Conservation (phyloP, 257 asterid genomes). For the Echium plantagineum region DNA sequence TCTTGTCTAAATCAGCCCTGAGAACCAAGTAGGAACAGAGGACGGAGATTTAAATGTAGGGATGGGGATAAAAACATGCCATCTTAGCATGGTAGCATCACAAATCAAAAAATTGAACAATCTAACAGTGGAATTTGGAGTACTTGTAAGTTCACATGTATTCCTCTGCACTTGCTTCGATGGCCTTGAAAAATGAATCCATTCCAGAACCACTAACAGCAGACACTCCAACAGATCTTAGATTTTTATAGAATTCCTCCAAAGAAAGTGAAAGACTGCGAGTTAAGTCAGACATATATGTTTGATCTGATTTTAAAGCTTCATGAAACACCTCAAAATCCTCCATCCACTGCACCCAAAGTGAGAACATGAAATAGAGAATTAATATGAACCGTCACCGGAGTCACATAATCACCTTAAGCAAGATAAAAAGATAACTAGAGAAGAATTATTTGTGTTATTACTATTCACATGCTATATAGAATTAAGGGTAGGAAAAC, state of each 20-base stretch:
- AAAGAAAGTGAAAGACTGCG: constrained; percentile 81
- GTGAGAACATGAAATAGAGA: background rate
- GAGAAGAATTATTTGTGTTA: background rate
- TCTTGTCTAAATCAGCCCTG: constrained; percentile 86
- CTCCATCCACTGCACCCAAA: constrained; percentile 81
- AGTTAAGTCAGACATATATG: constrained; percentile 79
- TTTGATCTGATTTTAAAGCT: constrained; percentile 66
- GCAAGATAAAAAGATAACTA: background rate
- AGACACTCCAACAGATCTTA: constrained; percentile 84
- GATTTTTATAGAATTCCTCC: constrained; percentile 84
- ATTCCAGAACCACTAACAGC: constrained; percentile 87
- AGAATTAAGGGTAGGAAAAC: background rate
- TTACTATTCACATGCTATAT: background rate
- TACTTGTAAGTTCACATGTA: constrained; percentile 93
- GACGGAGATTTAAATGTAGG: background rate
- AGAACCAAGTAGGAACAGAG: constrained; percentile 3
- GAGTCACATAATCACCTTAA: background rate
- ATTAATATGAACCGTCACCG: too few species aligned
- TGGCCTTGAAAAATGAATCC: constrained; percentile 70
- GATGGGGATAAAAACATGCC: background rate
- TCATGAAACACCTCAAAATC: constrained; percentile 87
- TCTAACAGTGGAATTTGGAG: background rate
- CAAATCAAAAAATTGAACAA: constrained; percentile 1
- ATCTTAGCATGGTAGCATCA: background rate
- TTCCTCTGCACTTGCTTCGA: constrained; percentile 80